Evolutionary conservation across 1,139 yeast species (phyloP).

Genomic region (Candida sanyaensis): DNA sequence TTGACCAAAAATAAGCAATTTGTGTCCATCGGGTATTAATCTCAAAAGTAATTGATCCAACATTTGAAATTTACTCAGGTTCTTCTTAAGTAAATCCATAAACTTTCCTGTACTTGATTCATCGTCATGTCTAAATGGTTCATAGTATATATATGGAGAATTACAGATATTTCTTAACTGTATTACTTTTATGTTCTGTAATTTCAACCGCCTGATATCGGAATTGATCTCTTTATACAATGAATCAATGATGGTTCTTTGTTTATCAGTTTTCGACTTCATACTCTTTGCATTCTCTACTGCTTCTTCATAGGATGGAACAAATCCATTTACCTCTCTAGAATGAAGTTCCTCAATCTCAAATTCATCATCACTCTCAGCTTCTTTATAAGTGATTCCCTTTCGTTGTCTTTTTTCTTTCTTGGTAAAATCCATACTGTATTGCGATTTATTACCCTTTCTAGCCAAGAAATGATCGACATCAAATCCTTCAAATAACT

Average conservation of each 20-base stretch:
- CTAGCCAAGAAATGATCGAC: constrained; percentile 41
- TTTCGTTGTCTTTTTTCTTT: constrained; percentile 7
- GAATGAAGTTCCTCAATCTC: constrained; percentile 8
- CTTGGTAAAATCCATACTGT: too few relatives aligned
- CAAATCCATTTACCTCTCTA: constrained; percentile 7
- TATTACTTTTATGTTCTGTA: constrained; percentile 68
- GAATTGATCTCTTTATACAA: constrained; percentile 20
- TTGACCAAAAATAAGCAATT: constrained; percentile 79
- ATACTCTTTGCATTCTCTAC: constrained; percentile 1
- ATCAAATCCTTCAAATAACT: constrained; percentile 22
- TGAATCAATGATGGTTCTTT: constrained; percentile 18
- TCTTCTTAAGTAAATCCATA: constrained; percentile 36
- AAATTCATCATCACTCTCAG: constrained; percentile 26
- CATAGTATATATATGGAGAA: constrained; percentile 80
- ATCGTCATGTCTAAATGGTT: constrained; percentile 56
- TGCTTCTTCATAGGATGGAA: constrained; percentile 12
- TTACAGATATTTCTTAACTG: constrained; percentile 83
- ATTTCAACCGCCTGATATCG: constrained; percentile 26
- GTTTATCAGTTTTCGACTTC: constrained; percentile 13
- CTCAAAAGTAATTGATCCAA: constrained; percentile 61
- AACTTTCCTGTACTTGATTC: constrained; percentile 15
- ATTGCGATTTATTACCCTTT: background rate
- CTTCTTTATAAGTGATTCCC: constrained; percentile 20
- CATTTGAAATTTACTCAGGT: constrained; percentile 73
- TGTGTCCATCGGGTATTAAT: constrained; percentile 55